A percentile compares a stretch with the other conserved stretches of the same genome.
These are phyloP conservation scores for Aspergillus eucalypticola DNA, from an alignment of 2,329 filamentous ascomycete species.

Conservation along the genomic window DNA sequence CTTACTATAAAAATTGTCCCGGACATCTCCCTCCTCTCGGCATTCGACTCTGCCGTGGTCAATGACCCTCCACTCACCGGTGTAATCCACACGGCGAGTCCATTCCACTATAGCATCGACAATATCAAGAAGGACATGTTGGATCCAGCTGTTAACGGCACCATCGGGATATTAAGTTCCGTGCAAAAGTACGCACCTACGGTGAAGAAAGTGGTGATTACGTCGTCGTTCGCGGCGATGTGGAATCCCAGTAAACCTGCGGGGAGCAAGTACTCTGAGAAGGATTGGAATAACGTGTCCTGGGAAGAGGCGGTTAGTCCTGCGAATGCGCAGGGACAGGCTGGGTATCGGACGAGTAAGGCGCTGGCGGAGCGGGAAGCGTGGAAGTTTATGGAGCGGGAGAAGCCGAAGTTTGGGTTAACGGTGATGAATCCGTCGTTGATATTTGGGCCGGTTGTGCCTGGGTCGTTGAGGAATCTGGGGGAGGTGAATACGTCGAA, in stretches of 20 bases:
- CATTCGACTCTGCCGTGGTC: slow-evolving; percentile 63
- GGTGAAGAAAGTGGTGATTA: slow-evolving; percentile 70
- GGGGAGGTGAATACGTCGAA: slow-evolving; percentile 69
- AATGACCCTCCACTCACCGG: slow-evolving; percentile 65
- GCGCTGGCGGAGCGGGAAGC: slow-evolving; percentile 56
- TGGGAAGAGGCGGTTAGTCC: slow-evolving; percentile 29
- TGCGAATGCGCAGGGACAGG: slow-evolving; percentile 16
- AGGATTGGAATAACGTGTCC: slow-evolving; percentile 40
- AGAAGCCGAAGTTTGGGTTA: slow-evolving; percentile 57
- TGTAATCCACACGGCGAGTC: slow-evolving; percentile 70
- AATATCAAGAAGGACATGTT: slow-evolving; percentile 22
- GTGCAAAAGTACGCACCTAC: slow-evolving; percentile 58
- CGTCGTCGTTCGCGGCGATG: slow-evolving; percentile 65
- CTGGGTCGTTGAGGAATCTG: slow-evolving; percentile 57
- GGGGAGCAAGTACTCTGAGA: slow-evolving; percentile 22
- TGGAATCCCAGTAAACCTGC: slow-evolving; percentile 41
- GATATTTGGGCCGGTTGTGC: slow-evolving; percentile 61
- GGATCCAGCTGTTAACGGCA: slow-evolving; percentile 57
- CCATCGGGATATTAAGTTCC: slow-evolving; percentile 58
- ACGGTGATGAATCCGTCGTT: slow-evolving; percentile 60
- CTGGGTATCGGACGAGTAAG: slow-evolving; percentile 51
- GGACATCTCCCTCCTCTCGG: slow-evolving; percentile 62
- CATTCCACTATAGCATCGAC: slow-evolving; percentile 66
- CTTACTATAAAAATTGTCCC: slow-evolving; percentile 64
- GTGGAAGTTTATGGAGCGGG: slow-evolving; percentile 59